phyloP scores from a whole-genome alignment of 495 filamentous ascomycete species.

The Xeromyces bisporus region DNA sequence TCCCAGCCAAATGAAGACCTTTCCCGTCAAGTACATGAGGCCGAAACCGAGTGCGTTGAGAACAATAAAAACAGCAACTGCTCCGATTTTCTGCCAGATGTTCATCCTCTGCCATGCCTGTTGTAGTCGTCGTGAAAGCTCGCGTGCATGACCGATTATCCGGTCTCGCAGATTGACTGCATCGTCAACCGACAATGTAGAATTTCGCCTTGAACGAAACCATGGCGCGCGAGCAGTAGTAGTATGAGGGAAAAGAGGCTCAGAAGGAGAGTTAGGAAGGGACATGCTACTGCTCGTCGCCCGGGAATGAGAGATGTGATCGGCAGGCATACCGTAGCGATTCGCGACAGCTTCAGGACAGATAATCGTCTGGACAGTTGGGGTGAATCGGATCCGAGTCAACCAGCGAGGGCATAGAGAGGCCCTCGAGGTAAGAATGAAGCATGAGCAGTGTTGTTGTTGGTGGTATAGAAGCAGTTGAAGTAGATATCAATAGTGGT shows the following conservation, averaged over 20 bases:
- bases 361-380: slow-evolving; percentile 1
- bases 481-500: no score
- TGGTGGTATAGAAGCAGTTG: no score
- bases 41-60: slow-evolving; percentile 38
- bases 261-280: slow-evolving; percentile 36
- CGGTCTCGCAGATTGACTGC: slow-evolving; percentile 23
- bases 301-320: slow-evolving; percentile 46
- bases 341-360: no score
- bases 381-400: neutral
- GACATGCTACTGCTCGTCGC: no score
- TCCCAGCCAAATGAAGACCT: slow-evolving; percentile 53
- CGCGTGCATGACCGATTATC: slow-evolving; percentile 24
- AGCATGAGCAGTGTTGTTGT: no score
- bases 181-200: slow-evolving; percentile 9
- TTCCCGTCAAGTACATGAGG: slow-evolving; percentile 58
- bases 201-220: slow-evolving; percentile 21
- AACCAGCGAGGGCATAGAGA: slow-evolving; percentile 5
- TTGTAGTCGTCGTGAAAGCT: slow-evolving; percentile 9
- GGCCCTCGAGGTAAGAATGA: slow-evolving; percentile 2
- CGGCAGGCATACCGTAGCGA: slow-evolving; percentile 30
- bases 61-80: slow-evolving; percentile 31
- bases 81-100: slow-evolving; percentile 41
- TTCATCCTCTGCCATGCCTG: slow-evolving; percentile 38
- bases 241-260: slow-evolving; percentile 14
- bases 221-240: slow-evolving; percentile 28